A percentile compares a stretch with the other conserved stretches of the same genome.
Evolutionary conservation across 306 rosid species (phyloP).

Genomic region (Dalbergia oliveri): DNA sequence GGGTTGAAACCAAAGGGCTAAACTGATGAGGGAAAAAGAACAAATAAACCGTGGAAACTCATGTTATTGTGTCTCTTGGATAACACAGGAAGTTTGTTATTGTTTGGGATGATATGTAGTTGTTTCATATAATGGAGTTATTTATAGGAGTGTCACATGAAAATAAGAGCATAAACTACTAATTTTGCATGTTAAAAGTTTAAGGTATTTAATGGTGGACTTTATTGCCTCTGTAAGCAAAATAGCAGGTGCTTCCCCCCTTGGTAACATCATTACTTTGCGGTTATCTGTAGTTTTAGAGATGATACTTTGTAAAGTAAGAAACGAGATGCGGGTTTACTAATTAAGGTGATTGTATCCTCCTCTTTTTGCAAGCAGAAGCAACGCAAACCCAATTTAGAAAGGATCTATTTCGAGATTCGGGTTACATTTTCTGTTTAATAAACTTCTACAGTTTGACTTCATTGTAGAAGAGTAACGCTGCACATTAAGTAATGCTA

Average conservation of each 20-base stretch:
- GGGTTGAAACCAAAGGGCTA: conserved; percentile 3
- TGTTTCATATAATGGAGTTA: conserved; percentile 28
- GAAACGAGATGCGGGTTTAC: neutral
- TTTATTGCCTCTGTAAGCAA: neutral
- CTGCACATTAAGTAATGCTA: too few species aligned
- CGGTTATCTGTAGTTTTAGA: neutral
- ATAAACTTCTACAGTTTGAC: too few species aligned
- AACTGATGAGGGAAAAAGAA: neutral
- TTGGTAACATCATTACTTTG: neutral
- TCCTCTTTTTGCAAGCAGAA: neutral
- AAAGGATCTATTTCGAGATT: neutral
- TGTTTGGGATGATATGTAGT: neutral
- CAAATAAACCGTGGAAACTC: conserved; percentile 18
- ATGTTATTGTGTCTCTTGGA: neutral
- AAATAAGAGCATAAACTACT: neutral
- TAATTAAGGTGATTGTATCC: neutral
- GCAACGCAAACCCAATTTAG: neutral
- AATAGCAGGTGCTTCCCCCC: neutral
- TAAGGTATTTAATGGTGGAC: neutral
- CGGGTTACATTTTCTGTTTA: neutral
- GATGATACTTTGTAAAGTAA: neutral
- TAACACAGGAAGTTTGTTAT: neutral
- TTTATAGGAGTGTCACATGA: conserved; percentile 10
- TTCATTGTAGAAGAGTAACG: too few species aligned
- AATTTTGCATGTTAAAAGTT: neutral